Evolutionary conservation across 176 grass and related monocot species (phyloP).

Genomic region (Juncus effusus): DNA sequence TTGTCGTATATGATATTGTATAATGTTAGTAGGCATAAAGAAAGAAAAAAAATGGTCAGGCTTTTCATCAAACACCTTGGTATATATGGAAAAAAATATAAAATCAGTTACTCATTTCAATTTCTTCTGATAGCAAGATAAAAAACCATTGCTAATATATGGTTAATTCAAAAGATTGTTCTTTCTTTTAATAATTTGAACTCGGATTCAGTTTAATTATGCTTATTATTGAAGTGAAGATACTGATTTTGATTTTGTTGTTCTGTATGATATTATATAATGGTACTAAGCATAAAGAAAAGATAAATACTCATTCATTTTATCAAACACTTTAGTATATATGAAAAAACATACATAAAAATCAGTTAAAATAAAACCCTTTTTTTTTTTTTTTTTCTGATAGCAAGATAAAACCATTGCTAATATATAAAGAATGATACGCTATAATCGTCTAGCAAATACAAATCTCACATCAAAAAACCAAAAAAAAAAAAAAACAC

Average conservation of each 20-base stretch:
- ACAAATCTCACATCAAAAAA: constrained; percentile 17
- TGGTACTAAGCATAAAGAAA: no score
- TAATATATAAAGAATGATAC: constrained; percentile 26
- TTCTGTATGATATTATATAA: no score
- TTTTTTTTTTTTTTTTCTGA: background rate
- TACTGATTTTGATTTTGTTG: no score
- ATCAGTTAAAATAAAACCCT: background rate
- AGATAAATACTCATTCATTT: no score
- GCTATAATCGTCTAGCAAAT: constrained; percentile 25
- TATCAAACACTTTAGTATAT: background rate
- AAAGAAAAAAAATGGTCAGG: no score
- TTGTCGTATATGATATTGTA: no score
- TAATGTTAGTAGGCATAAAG: no score
- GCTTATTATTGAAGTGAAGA: no score
- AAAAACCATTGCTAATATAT: background rate
- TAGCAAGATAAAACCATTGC: background rate
- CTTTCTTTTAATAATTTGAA: no score
- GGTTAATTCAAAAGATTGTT: no score
- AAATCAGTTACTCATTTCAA: background rate
- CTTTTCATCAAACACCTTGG: no score
- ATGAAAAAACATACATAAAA: background rate
- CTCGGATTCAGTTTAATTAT: no score
- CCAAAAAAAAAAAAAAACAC: constrained; percentile 20
- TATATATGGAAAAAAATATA: background rate
- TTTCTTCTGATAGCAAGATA: background rate